Evolutionary conservation across 495 filamentous ascomycete species (phyloP), one percentile per base, ranked within the genome.

Genomic region (Lepraria neglecta): DNA sequence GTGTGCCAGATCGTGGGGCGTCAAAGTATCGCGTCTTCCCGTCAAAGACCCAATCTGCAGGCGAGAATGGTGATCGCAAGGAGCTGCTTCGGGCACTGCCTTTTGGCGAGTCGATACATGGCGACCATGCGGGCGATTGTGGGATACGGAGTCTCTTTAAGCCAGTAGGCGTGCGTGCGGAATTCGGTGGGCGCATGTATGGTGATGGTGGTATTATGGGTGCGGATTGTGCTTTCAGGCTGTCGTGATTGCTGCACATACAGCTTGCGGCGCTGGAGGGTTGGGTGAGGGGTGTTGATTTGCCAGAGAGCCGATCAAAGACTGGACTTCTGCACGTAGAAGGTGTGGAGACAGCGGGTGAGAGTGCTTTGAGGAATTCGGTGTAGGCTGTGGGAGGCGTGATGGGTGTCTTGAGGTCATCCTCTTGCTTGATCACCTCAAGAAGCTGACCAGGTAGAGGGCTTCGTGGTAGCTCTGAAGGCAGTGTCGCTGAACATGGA

Each of bases 381-480:
- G 90, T 87, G 69, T 97, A 97, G 58, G 92, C 91, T 5, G 80
- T 77, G 3, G 92, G 92, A 31, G 92, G 92, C n/a, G 88, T 94
- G 74, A 97, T 95, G 52, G 92, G 92, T 3, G 91, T 96, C 68
- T 84, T 84, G 2, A 69, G 48, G 40, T 77, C 71, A 31, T 76
- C 66, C 63, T 85, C 80, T 56, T 76, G 73, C 61, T 81, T 82
- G 64, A 83, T 67, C 11, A 61, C 50, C 48, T 69, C 77, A 68
- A 78, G 62, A 63, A 78, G 62, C 63, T 72, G 73, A 65, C 74
- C 73, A 9, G 79, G 74, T 40, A 56, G 55, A 59, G 68, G 61
- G 48, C 65, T 67, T 53, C 60, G 61, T 47, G 80, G 80, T 19
- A 92, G 77, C 71, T 92, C 88, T 17, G 89, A 89, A 24, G 90